Percentiles rank a stretch among this genome's conserved stretches.
phyloP scores from a whole-genome alignment of 1,284 basidiomycete genomes.

The Ceratobasidium sp. region DNA sequence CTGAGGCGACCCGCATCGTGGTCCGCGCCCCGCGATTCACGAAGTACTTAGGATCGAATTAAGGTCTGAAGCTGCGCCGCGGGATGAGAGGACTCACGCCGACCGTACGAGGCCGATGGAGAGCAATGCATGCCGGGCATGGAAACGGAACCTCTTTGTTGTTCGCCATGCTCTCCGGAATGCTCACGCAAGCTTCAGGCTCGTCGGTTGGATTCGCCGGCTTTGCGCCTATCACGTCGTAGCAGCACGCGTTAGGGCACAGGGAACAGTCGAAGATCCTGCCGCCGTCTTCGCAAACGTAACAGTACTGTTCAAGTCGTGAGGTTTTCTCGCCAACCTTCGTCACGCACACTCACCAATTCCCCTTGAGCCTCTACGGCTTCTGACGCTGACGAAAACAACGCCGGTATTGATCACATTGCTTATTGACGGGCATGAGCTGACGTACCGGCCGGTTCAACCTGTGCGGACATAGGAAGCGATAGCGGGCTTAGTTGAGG shows the following conservation, averaged over 20 bases:
- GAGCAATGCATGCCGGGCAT: neutral
- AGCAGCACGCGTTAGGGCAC: slow-evolving; percentile 14
- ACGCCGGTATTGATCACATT: too few species aligned
- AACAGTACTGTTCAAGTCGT: slow-evolving; percentile 4
- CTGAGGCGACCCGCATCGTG: neutral
- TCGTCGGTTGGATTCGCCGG: neutral
- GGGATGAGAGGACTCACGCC: neutral
- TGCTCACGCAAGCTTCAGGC: slow-evolving; percentile 10
- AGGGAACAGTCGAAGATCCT: slow-evolving; percentile 10
- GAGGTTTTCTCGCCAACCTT: too few species aligned
- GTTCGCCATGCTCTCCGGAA: slow-evolving; percentile 25
- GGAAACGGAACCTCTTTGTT: neutral
- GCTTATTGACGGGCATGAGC: too few species aligned
- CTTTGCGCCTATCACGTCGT: slow-evolving; percentile 9
- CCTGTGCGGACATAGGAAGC: too few species aligned
- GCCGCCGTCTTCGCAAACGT: slow-evolving; percentile 33
- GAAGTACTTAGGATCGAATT: neutral
- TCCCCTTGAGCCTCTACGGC: too few species aligned
- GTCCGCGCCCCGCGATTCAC: slow-evolving; percentile 12
- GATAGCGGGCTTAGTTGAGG: too few species aligned
- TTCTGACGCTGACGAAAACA: too few species aligned
- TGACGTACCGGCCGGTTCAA: too few species aligned
- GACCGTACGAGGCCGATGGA: neutral
- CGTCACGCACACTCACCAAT: too few species aligned
- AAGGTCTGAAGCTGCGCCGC: neutral